phyloP scores from a whole-genome alignment of 148 eudicot genomes.

The Oxyria digyna region DNA sequence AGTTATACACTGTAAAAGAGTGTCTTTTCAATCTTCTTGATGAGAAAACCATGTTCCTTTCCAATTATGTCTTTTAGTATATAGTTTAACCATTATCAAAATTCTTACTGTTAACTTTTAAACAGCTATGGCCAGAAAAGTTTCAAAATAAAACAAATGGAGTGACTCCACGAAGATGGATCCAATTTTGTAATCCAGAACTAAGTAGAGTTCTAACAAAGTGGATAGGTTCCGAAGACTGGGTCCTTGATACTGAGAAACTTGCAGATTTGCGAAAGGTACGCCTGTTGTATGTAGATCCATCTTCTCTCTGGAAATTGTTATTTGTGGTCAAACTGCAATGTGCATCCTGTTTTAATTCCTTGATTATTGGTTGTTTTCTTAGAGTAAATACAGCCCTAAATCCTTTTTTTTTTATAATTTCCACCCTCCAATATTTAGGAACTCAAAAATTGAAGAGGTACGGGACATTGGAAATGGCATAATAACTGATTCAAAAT shows the following conservation, averaged over 20 bases:
- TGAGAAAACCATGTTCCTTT: constrained; percentile 2
- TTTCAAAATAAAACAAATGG: constrained; percentile 98
- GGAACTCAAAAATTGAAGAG: neutral
- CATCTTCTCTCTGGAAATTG: neutral
- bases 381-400: neutral
- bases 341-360: neutral
- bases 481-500: neutral
- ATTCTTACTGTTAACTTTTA: neutral
- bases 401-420: neutral
- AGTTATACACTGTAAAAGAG: neutral
- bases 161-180: constrained; percentile 97
- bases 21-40: neutral
- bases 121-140: constrained; percentile 89
- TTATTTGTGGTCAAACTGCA: neutral
- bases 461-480: neutral
- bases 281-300: neutral
- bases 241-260: constrained; percentile 78
- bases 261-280: constrained; percentile 73
- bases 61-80: neutral
- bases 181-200: constrained; percentile 76
- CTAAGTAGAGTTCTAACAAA: constrained; percentile 67
- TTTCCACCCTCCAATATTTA: neutral
- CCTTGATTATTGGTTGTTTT: neutral
- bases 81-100: neutral
- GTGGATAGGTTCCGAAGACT: constrained; percentile 83